Evolutionary conservation across 2,329 filamentous ascomycete genomes (phyloP).

Genomic region (Pleurostoma richardsiae): DNA sequence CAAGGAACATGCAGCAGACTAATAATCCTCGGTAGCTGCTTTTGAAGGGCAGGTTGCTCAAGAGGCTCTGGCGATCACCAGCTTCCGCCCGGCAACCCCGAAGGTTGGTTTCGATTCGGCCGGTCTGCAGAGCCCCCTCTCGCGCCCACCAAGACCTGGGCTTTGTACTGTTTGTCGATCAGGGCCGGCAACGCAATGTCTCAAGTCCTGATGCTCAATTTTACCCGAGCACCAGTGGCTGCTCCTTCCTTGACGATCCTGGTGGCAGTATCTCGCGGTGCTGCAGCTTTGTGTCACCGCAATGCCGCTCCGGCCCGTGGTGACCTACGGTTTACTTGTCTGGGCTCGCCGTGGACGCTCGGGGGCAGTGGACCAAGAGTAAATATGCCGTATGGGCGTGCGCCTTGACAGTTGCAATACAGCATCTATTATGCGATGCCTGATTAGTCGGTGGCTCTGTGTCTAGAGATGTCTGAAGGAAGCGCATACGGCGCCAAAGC

Average conservation of each 20-base stretch:
- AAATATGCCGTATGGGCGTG: slow-evolving; percentile 1
- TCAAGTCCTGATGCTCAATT: slow-evolving; percentile 6
- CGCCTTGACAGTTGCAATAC: slow-evolving; percentile 5
- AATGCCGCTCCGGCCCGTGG: slow-evolving; percentile 4
- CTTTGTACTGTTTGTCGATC: slow-evolving; percentile 29
- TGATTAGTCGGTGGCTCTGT: slow-evolving; percentile 1
- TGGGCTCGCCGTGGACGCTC: neutral
- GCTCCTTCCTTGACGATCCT: slow-evolving; percentile 3
- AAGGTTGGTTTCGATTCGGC: neutral
- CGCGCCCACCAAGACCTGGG: too few relatives aligned
- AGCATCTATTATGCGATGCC: slow-evolving; percentile 5
- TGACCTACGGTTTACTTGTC: slow-evolving; percentile 2
- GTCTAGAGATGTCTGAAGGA: neutral
- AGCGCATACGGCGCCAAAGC: neutral
- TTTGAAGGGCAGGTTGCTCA: too few relatives aligned
- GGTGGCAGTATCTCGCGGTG: slow-evolving; percentile 6
- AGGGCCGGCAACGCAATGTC: slow-evolving; percentile 48
- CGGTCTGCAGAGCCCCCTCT: neutral
- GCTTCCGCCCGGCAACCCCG: too few relatives aligned
- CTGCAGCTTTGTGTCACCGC: slow-evolving; percentile 9
- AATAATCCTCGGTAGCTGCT: neutral
- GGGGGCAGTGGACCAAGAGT: neutral
- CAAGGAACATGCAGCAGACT: slow-evolving; percentile 32
- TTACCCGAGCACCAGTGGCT: neutral
- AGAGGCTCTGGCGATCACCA: too few relatives aligned